Base-by-base conservation (phyloP, 2,329 filamentous ascomycete genomes). In the Penicillium brasilianum region DNA sequence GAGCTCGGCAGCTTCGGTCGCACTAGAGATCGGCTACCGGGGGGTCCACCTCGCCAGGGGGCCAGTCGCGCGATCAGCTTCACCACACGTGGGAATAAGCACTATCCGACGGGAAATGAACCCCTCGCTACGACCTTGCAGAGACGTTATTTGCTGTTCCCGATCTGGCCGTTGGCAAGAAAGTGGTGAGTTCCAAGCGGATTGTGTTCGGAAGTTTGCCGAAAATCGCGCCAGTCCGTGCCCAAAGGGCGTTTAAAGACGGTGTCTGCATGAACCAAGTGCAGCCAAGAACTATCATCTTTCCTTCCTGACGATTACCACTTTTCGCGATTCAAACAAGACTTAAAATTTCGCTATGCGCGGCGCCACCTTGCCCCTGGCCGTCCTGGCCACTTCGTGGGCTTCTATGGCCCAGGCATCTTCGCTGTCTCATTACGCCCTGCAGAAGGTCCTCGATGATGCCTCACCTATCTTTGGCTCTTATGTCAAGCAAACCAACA, bases 391-490 rank as follows among this genome's bases (percentile, higher is more conserved):
- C 16, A 37, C 52, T 2, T 11, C 53, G 5, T 58, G 52, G 50
- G 28, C 58, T 1, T 46, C 44, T 13, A 16, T 22, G 9, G 59
- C 52, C n/a, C 30, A 13, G 11, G 55, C 63, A 16, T 59, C 62
- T 14, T 39, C 58, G 5, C 37, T 81, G 13, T 70, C 69, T n/a
- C 63, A 74, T 14, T 67, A 77, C 34, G 80, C 80, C 3, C 69
- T 82, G 8, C 67, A 78, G 39, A 81, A 82, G 58, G 72, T 82
- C 11, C 74, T 83, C 2, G 37, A 63, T 13, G 76, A 81, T 66
- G 79, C 78, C 16, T 69, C 74, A 1, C 78, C 81, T 13, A 75
- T 83, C 20, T 80, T 83, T 64, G 82, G 82, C 13, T 16, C 66
- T 13, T 77, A 74, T 46, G 55, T 57, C 4, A 71, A 70, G 8